These are phyloP conservation scores for Diaporthe sp. DNA, from an alignment of 2,329 filamentous ascomycete species.

Conservation along the genomic window DNA sequence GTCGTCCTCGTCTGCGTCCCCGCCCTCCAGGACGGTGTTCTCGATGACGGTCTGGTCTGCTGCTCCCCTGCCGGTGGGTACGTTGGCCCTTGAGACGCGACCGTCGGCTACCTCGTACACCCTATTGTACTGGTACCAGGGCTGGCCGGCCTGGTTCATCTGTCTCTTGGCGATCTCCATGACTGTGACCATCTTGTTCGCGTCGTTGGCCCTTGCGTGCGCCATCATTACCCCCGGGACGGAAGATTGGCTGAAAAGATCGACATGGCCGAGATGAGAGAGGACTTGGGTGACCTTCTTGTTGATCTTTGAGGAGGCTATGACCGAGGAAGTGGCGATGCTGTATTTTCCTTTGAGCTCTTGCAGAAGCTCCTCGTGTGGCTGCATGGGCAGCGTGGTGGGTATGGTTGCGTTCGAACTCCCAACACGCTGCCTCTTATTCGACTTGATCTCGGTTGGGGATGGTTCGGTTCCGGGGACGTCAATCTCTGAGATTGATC, in stretches of 20 bases:
- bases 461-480: constrained; percentile 15
- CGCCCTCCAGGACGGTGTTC: constrained; percentile 55
- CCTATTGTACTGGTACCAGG: constrained; percentile 70
- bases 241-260: constrained; percentile 42
- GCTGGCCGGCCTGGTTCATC: constrained; percentile 58
- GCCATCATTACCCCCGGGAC: constrained; percentile 58
- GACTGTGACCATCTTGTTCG: constrained; percentile 76
- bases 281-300: constrained; percentile 63
- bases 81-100: constrained; percentile 37
- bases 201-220: constrained; percentile 63
- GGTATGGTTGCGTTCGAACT: constrained; percentile 37
- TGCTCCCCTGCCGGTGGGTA: not conserved
- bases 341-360: constrained; percentile 62
- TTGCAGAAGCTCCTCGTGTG: constrained; percentile 57
- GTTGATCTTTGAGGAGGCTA: constrained; percentile 71
- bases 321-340: constrained; percentile 65
- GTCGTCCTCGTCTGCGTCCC: constrained; percentile 47
- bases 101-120: constrained; percentile 61
- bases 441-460: constrained; percentile 2
- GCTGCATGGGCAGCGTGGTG: constrained; percentile 46
- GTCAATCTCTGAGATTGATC: constrained; percentile 25
- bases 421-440: constrained; percentile 44
- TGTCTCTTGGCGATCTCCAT: constrained; percentile 74
- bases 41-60: constrained; percentile 50
- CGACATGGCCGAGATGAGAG: constrained; percentile 56